Percentiles rank a stretch among this genome's conserved stretches.
Conservation (phyloP, 768 basidiomycete genomes). For the Hirschioporus abietinus region DNA sequence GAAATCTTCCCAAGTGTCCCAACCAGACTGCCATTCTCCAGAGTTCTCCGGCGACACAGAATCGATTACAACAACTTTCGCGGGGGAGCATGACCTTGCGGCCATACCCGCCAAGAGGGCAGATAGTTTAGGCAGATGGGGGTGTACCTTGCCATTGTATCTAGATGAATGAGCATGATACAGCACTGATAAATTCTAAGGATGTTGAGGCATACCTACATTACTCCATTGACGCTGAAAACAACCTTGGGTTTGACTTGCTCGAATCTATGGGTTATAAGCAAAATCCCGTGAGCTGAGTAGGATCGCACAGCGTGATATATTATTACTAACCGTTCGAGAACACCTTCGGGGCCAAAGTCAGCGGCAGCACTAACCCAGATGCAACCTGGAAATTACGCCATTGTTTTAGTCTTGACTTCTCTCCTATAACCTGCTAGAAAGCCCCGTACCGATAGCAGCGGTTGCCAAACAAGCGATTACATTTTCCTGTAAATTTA, state of each 20-base stretch:
- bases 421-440: background rate
- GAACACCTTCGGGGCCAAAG: conserved; percentile 73
- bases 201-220: conserved; percentile 34
- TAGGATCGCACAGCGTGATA: too few relatives aligned
- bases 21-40: conserved; percentile 23
- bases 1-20: conserved; percentile 53
- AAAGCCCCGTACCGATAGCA: conserved; percentile 42
- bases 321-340: conserved; percentile 51
- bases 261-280: conserved; percentile 45
- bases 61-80: conserved; percentile 56
- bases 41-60: conserved; percentile 22
- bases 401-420: background rate
- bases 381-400: conserved; percentile 42
- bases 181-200: background rate
- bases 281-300: conserved; percentile 6
- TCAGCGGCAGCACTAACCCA: conserved; percentile 83
- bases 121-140: conserved; percentile 60
- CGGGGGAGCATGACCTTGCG: conserved; percentile 28
- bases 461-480: conserved; percentile 62
- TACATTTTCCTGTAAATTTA: conserved; percentile 52
- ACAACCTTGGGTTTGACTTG: conserved; percentile 73
- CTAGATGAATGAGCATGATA: conserved; percentile 25
- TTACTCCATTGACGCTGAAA: conserved; percentile 68
- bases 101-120: conserved; percentile 48
- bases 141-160: conserved; percentile 68